phyloP scores from a whole-genome alignment of 78 protist species.

The Cyanophora paradoxa region DNA sequence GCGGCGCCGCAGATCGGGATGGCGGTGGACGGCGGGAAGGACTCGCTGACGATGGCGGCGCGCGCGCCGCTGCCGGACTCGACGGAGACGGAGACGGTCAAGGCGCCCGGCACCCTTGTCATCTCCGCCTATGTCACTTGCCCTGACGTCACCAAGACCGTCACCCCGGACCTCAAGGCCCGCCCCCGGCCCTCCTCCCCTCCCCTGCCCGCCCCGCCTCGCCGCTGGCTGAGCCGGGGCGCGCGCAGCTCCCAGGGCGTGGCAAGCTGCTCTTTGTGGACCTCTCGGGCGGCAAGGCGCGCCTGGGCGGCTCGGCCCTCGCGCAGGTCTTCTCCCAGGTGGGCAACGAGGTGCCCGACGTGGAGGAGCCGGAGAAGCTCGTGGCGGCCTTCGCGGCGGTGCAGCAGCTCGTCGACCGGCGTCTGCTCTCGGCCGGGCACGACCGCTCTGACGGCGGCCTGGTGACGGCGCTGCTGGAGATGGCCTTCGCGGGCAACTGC shows the following conservation, averaged over 20 bases:
- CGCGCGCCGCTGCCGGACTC: too few species aligned
- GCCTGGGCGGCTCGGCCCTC: constrained; percentile 76
- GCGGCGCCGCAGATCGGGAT: too few species aligned
- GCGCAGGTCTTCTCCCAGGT: constrained; percentile 59
- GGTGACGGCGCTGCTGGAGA: constrained; percentile 67
- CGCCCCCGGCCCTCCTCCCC: too few species aligned
- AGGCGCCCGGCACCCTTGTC: constrained; percentile 8
- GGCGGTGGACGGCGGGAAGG: constrained; percentile 86
- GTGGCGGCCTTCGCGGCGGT: constrained; percentile 1
- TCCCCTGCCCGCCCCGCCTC: too few species aligned
- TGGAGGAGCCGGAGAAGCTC: constrained; percentile 24
- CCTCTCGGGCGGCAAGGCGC: constrained; percentile 45
- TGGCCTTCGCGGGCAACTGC: constrained; percentile 77
- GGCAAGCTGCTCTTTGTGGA: constrained; percentile 51
- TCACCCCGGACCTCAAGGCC: constrained; percentile 82
- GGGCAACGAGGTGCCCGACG: constrained; percentile 61
- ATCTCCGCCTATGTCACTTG: constrained; percentile 65
- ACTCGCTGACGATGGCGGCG: constrained; percentile 85
- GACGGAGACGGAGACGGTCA: constrained; percentile 15
- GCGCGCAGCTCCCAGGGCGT: too few species aligned
- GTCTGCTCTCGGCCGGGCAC: constrained; percentile 48
- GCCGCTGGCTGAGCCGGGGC: too few species aligned
- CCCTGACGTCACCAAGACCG: constrained; percentile 58
- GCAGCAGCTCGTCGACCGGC: constrained; percentile 12
- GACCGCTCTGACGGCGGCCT: constrained; percentile 90